Percentiles rank a stretch among this genome's conserved stretches.
Conservation (phyloP, 352 stramenopile species). For the Phytophthora cactorum region DNA sequence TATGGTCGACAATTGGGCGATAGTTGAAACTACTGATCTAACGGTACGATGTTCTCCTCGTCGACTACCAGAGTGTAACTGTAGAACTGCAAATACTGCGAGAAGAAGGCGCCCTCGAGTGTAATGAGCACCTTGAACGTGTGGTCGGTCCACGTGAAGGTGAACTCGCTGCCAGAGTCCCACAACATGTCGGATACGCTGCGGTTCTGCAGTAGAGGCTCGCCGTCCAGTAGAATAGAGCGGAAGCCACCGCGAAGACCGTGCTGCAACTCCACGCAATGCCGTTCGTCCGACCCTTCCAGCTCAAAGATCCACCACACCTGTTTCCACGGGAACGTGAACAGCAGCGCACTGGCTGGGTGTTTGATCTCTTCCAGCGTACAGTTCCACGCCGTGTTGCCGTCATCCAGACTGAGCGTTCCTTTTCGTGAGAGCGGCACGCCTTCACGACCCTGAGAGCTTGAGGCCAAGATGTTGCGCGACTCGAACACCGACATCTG, state of each 20-base stretch:
- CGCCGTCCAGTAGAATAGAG: constrained; percentile 73
- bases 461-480: constrained; percentile 73
- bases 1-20: neutral
- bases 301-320: constrained; percentile 86
- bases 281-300: constrained; percentile 50
- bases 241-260: constrained; percentile 78
- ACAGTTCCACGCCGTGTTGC: constrained; percentile 61
- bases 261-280: constrained; percentile 83
- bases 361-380: constrained; percentile 88
- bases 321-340: constrained; percentile 90
- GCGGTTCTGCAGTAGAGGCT: constrained; percentile 69
- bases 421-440: constrained; percentile 72
- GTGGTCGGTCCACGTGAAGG: constrained; percentile 69
- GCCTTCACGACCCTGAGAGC: constrained; percentile 72
- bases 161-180: constrained; percentile 80
- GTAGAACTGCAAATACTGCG: constrained; percentile 85
- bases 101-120: constrained; percentile 86
- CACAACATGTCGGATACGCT: constrained; percentile 78
- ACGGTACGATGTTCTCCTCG: constrained; percentile 69
- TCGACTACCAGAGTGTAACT: constrained; percentile 84
- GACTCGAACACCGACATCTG: constrained; percentile 79
- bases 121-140: constrained; percentile 81
- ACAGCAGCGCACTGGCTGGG: constrained; percentile 70
- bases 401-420: constrained; percentile 52
- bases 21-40: constrained; percentile 31